Evolutionary conservation across 768 basidiomycete genomes (phyloP).

Genomic region (Boletus pseudo-olivaceus): DNA sequence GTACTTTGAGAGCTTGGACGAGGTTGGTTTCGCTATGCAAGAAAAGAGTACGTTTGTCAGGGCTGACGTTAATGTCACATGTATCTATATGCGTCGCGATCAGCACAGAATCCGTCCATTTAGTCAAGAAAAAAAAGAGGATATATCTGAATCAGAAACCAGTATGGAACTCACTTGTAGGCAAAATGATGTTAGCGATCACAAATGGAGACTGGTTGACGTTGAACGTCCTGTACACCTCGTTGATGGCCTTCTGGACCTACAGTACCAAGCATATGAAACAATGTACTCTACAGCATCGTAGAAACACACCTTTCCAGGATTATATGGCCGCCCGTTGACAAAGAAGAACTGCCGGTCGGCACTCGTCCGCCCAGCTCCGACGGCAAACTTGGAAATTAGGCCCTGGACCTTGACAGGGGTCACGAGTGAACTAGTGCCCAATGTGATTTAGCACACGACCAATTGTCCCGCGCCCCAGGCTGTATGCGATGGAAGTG

Average conservation of each 20-base stretch:
- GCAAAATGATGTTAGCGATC: conserved; percentile 78
- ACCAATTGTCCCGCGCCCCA: not conserved
- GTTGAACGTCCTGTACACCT: conserved; percentile 85
- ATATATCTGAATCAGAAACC: not conserved
- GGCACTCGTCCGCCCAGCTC: conserved; percentile 69
- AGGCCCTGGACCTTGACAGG: conserved; percentile 67
- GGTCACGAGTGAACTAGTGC: conserved; percentile 23
- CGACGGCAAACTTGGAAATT: conserved; percentile 76
- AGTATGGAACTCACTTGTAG: conserved; percentile 53
- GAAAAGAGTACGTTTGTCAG: conserved; percentile 95
- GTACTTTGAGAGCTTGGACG: conserved; percentile 73
- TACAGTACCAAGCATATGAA: conserved; percentile 24
- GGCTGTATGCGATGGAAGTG: not conserved
- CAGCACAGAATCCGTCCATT: not conserved
- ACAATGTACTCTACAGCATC: not conserved
- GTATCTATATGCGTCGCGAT: conserved; percentile 44
- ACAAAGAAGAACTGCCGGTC: conserved; percentile 93
- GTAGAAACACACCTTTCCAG: conserved; percentile 53
- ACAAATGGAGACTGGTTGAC: conserved; percentile 74
- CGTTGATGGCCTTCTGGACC: conserved; percentile 89
- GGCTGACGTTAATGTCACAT: conserved; percentile 92
- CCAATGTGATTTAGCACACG: conserved; percentile 2
- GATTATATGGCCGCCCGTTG: conserved; percentile 85
- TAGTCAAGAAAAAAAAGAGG: not conserved
- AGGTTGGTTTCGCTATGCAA: conserved; percentile 84